These are phyloP conservation scores for Cyclocybe aegerita DNA, from an alignment of 768 basidiomycete species.

Conservation along the genomic window DNA sequence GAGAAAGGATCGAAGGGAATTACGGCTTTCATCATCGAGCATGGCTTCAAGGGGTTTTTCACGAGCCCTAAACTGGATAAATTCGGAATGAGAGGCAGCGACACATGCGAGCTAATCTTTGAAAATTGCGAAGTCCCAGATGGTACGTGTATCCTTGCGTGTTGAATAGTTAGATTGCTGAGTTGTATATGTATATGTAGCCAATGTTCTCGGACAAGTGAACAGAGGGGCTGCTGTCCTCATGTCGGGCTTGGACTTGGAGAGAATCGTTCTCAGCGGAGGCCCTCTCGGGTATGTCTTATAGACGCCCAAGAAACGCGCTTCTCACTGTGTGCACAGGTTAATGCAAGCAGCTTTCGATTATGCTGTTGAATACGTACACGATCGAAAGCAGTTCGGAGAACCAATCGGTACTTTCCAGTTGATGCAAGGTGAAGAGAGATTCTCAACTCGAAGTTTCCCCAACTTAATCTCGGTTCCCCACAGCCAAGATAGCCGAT, in stretches of 20 bases:
- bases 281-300: constrained; percentile 79
- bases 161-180: background rate
- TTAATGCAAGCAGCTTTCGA: constrained; percentile 96
- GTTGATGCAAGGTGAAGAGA: constrained; percentile 81
- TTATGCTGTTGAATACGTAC: constrained; percentile 84
- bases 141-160: constrained; percentile 44
- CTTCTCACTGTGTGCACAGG: constrained; percentile 34
- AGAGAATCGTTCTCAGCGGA: constrained; percentile 88
- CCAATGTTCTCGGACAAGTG: constrained; percentile 80
- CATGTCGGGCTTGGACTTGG: constrained; percentile 93
- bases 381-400: constrained; percentile 90
- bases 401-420: constrained; percentile 89
- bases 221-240: constrained; percentile 83
- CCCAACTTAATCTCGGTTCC: constrained; percentile 11
- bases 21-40: constrained; percentile 90
- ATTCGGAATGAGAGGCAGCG: constrained; percentile 94
- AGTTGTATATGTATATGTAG: constrained; percentile 34
- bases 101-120: constrained; percentile 92
- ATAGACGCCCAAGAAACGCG: constrained; percentile 3
- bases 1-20: constrained; percentile 83
- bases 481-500: constrained; percentile 76
- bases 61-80: constrained; percentile 92
- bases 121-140: constrained; percentile 89
- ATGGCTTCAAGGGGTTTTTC: constrained; percentile 79
- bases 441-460: constrained; percentile 1